Conservation (phyloP, 768 basidiomycete species). For the Boletus huronensis region DNA sequence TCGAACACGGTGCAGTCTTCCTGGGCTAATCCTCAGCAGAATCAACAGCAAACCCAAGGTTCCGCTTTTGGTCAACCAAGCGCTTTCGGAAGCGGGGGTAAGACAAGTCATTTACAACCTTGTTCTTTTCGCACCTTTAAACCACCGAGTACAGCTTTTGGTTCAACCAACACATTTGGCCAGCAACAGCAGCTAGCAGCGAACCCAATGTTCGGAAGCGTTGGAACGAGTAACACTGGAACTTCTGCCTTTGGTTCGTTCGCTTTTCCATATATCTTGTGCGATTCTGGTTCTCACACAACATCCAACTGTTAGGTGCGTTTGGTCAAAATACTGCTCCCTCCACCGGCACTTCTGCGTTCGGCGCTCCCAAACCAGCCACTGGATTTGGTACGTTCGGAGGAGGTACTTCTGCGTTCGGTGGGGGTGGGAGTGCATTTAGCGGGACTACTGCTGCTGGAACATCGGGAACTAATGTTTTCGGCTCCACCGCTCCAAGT, state of each 20-base stretch:
- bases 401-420: conserved; percentile 52
- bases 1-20: conserved; percentile 49
- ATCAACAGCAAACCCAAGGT: conserved; percentile 51
- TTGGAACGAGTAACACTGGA: conserved; percentile 36
- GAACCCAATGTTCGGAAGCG: conserved; percentile 80
- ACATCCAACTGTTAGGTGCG: conserved; percentile 28
- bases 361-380: conserved; percentile 66
- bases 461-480: conserved; percentile 32
- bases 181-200: conserved; percentile 65
- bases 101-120: conserved; percentile 28
- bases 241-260: conserved; percentile 37
- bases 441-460: conserved; percentile 32
- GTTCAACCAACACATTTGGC: conserved; percentile 54
- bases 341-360: conserved; percentile 42
- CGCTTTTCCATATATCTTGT: not conserved
- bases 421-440: conserved; percentile 42
- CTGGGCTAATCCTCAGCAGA: conserved; percentile 67
- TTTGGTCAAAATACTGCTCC: conserved; percentile 40
- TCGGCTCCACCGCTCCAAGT: conserved; percentile 32
- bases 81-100: conserved; percentile 57
- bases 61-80: conserved; percentile 69
- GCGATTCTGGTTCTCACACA: conserved; percentile 1
- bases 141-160: conserved; percentile 45
- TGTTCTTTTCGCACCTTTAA: conserved; percentile 25
- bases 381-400: conserved; percentile 77